Conservation (phyloP, 768 basidiomycete species). For the Suillus weaverae region DNA sequence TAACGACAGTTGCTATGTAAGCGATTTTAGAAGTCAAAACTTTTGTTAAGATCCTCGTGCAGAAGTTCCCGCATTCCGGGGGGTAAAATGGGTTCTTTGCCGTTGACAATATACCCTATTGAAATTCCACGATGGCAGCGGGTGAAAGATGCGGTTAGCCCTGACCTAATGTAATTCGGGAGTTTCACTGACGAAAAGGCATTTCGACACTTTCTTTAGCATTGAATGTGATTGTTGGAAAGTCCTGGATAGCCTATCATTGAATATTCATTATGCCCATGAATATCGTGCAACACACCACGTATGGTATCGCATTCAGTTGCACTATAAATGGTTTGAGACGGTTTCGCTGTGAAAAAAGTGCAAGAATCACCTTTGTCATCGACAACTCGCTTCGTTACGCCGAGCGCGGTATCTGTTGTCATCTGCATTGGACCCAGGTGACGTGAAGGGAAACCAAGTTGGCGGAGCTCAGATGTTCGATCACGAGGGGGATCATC, state of each 20-base stretch:
- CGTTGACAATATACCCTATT: constrained; percentile 49
- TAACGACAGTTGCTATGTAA: neutral
- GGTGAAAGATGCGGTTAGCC: neutral
- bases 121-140: neutral
- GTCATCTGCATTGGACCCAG: constrained; percentile 95
- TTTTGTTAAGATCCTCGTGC: constrained; percentile 81
- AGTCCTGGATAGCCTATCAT: constrained; percentile 56
- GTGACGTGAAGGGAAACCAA: constrained; percentile 87
- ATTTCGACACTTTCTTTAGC: constrained; percentile 92
- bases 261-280: too few species aligned
- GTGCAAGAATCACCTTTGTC: constrained; percentile 48
- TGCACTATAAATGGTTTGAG: constrained; percentile 39
- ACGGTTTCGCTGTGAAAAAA: too few species aligned
- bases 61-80: constrained; percentile 88
- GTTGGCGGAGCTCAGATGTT: constrained; percentile 80
- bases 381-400: constrained; percentile 79
- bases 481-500: constrained; percentile 96
- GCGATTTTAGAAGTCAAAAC: constrained; percentile 70
- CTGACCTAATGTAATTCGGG: neutral
- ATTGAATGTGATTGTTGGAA: constrained; percentile 89
- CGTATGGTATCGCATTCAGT: constrained; percentile 70
- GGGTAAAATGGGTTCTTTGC: constrained; percentile 71
- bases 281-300: constrained; percentile 43
- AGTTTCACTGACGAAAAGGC: constrained; percentile 79
- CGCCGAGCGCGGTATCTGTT: constrained; percentile 93